Evolutionary conservation across 306 rosid species (phyloP).

Genomic region (Lathyrus tuberosus): DNA sequence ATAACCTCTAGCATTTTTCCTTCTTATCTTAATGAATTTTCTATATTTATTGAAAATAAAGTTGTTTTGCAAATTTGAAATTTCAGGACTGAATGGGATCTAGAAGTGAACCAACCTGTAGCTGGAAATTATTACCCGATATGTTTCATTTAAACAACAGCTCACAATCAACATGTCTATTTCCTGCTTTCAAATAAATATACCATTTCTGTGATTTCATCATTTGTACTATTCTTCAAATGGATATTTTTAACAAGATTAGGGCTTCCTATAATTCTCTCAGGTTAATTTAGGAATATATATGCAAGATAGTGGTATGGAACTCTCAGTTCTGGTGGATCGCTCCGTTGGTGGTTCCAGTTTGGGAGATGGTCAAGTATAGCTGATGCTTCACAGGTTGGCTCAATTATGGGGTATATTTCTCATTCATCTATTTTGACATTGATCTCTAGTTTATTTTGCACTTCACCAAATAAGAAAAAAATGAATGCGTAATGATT

Average conservation of each 20-base stretch:
- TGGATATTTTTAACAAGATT: too few relatives aligned
- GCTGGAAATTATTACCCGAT: constrained; percentile 94
- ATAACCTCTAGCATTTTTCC: not conserved
- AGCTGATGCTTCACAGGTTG: constrained; percentile 83
- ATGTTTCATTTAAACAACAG: constrained; percentile 43
- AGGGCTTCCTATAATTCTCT: too few relatives aligned
- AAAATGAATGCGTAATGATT: constrained; percentile 11
- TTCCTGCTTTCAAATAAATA: constrained; percentile 3
- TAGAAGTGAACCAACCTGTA: constrained; percentile 81
- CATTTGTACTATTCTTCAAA: too few relatives aligned
- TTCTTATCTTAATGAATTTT: constrained; percentile 5
- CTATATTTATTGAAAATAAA: constrained; percentile 1
- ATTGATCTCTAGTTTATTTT: constrained; percentile 33
- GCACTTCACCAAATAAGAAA: constrained; percentile 3
- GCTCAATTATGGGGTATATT: constrained; percentile 19
- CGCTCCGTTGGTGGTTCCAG: constrained; percentile 84
- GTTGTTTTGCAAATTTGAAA: constrained; percentile 64
- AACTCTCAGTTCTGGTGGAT: too few relatives aligned
- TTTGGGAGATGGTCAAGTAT: constrained; percentile 81
- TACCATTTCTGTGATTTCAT: too few relatives aligned
- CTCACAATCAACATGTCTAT: not conserved
- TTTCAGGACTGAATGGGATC: constrained; percentile 80
- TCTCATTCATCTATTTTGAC: constrained; percentile 8
- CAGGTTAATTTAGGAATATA: too few relatives aligned
- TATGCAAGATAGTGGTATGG: constrained; percentile 62